Evolutionary conservation across 306 rosid species (phyloP), one percentile per base, ranked within the genome.

Genomic region (Quercus bicolor): DNA sequence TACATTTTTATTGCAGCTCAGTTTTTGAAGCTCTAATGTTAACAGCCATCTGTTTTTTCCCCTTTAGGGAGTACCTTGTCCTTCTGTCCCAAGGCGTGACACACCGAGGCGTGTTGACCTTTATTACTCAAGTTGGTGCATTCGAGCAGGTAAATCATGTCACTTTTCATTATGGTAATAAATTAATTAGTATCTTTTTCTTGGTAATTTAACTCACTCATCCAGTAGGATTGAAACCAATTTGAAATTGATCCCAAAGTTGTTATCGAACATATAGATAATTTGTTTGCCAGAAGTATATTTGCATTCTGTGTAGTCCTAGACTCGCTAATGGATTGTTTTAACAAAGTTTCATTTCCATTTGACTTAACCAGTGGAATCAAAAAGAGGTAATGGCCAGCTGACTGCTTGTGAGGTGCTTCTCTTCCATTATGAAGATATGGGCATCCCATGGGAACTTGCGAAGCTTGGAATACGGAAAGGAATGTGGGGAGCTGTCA

Each of bases 381-480:
- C 98, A 19, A 90, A 68, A 62, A 86, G 83, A 75, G 89, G 77
- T 33, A 85, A 72, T 20, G 93, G 91, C 60, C 88, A 87, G 82
- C 79, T 89, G 34, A 91, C 89, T 53, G 90, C 98, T 21, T 94
- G 98, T 68, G 99, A 96, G 87, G 89, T 96, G 48, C n/a, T 91
- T 34, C 92, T 96, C 52, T 96, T 90, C 85, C 99, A 96, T 82
- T 86, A 96, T 18, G 99, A 96, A 84, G 99, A 93, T 83, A 96
- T 96, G 99, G 99, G 99, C 2, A 96, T 96, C 65, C 99, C 98
- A 28, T 91, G 98, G 99, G 99, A 96, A 84, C 82, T 96, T 73
- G 98, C 98, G 9, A 96, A 96, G 78, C 96, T 96, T 37, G 99
- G 98, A 80, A 89, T 96, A 3, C 84, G 88, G 56, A 92, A 93